Evolutionary conservation across 345 rosid genomes (phyloP).

Genomic region (Salix viminalis): DNA sequence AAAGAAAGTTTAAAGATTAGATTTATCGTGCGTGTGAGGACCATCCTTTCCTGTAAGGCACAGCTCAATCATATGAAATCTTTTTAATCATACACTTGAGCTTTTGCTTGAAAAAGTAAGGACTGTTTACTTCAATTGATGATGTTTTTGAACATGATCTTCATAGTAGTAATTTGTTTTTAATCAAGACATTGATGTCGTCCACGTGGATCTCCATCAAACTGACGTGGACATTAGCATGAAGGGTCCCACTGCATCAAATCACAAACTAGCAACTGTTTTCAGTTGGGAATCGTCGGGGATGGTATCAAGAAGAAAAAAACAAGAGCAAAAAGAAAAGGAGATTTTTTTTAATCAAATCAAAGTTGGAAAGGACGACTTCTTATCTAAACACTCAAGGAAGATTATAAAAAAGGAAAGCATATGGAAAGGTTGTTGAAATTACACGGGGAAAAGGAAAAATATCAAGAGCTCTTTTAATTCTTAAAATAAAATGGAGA

Average conservation of each 20-base stretch:
- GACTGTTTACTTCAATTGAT: not conserved
- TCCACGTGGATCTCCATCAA: slow-evolving; percentile 30
- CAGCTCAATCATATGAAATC: not conserved
- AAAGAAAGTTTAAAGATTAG: not conserved
- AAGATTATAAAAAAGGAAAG: not conserved
- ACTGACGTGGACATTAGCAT: slow-evolving; percentile 30
- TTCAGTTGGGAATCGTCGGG: slow-evolving; percentile 8
- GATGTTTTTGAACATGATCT: not conserved
- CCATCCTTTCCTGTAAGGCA: not conserved
- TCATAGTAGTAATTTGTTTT: not conserved
- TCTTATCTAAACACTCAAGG: not conserved
- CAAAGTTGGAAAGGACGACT: not conserved
- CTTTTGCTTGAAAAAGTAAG: not conserved
- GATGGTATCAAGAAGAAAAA: not conserved
- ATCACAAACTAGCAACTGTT: slow-evolving; percentile 9
- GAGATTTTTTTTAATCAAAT: not conserved
- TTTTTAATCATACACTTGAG: not conserved
- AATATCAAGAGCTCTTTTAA: not conserved
- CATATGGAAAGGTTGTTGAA: not conserved
- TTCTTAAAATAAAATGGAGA: not conserved
- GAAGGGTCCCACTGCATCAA: slow-evolving; percentile 15
- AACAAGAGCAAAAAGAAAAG: not conserved
- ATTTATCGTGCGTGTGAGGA: not conserved
- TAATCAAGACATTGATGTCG: slow-evolving; percentile 10
- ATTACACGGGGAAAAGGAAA: not conserved